Percentiles rank a stretch among this genome's conserved stretches.
Conservation (phyloP, 2,329 filamentous ascomycete genomes). For the Fusarium beomiforme region DNA sequence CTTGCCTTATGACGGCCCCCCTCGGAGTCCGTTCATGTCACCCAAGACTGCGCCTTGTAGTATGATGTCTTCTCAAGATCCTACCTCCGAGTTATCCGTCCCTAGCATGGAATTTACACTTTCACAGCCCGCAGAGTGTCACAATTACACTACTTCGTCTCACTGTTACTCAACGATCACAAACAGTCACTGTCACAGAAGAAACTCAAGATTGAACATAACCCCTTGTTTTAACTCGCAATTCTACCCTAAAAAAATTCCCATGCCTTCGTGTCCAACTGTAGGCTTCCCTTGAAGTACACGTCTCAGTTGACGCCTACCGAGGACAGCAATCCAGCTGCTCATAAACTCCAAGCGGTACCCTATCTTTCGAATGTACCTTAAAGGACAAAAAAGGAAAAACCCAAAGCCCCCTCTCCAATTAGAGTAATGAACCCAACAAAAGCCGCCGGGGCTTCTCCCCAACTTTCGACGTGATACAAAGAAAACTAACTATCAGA, state of each 20-base stretch:
- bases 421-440: constrained; percentile 40
- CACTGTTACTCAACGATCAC: neutral
- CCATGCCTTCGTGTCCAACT: constrained; percentile 40
- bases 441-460: constrained; percentile 49
- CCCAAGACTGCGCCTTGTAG: constrained; percentile 17
- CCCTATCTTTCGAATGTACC: constrained; percentile 10
- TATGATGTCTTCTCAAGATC: neutral
- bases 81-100: constrained; percentile 8
- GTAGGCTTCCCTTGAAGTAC: constrained; percentile 23
- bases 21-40: constrained; percentile 1
- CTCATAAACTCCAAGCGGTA: constrained; percentile 35
- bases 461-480: constrained; percentile 40
- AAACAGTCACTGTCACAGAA: no score
- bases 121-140: neutral
- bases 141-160: neutral
- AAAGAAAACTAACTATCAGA: constrained; percentile 31
- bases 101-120: neutral
- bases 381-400: constrained; percentile 14
- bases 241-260: constrained; percentile 22
- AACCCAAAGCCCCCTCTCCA: constrained; percentile 29
- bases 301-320: constrained; percentile 26
- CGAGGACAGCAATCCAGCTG: constrained; percentile 35
- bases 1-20: neutral
- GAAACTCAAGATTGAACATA: constrained; percentile 19
- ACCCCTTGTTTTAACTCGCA: constrained; percentile 28